A percentile compares a stretch with the other conserved stretches of the same genome.
These are phyloP conservation scores for Cystobasidium ongulense DNA, from an alignment of 768 basidiomycete genomes.

Conservation along the genomic window DNA sequence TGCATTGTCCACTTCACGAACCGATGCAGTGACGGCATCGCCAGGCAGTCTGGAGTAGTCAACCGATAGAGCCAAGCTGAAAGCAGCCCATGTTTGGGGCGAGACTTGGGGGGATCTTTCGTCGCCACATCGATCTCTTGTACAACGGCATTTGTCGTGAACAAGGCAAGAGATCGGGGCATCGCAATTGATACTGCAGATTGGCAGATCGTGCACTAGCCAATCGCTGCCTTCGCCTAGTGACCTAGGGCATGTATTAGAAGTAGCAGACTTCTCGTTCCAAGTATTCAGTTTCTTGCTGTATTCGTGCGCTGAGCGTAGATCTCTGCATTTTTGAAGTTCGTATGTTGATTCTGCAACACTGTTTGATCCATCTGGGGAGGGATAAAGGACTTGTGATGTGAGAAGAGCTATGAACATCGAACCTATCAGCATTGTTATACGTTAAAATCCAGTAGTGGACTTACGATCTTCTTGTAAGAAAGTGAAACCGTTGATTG, in stretches of 20 bases:
- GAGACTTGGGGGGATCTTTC: background rate
- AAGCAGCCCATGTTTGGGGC: background rate
- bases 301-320: constrained; percentile 37
- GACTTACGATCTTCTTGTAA: constrained; percentile 40
- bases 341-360: constrained; percentile 39
- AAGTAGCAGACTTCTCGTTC: constrained; percentile 10
- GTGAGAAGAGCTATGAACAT: constrained; percentile 36
- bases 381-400: constrained; percentile 39
- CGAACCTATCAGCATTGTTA: background rate
- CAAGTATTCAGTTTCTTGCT: constrained; percentile 12
- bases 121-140: constrained; percentile 39
- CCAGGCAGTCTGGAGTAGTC: constrained; percentile 3
- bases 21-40: background rate
- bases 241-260: background rate
- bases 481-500: constrained; percentile 30
- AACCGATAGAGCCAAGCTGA: background rate
- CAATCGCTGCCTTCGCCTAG: constrained; percentile 35
- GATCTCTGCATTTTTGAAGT: constrained; percentile 33
- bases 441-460: background rate
- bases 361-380: constrained; percentile 37
- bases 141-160: constrained; percentile 39
- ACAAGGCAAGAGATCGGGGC: constrained; percentile 39
- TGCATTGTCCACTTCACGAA: background rate
- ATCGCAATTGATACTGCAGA: constrained; percentile 37
- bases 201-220: constrained; percentile 33